Evolutionary conservation across 2,329 filamentous ascomycete species (phyloP), one percentile per base, ranked within the genome.

Genomic region (Sarocladiaceae sp.): DNA sequence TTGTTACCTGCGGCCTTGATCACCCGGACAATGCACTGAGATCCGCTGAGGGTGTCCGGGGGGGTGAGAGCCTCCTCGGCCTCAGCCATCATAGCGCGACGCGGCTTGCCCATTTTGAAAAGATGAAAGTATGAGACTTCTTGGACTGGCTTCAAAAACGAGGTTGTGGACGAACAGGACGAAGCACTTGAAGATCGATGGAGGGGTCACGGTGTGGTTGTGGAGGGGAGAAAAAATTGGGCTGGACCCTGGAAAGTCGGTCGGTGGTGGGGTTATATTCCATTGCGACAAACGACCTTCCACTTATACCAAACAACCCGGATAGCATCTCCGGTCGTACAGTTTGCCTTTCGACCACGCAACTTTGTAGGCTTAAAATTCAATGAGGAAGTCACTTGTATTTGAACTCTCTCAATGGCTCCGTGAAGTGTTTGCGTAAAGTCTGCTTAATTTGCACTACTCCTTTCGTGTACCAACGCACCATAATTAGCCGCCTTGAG

Each of bases 1-100:
- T 88, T 95, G 73, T 96, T 96, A 59, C 93, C 93, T 59, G 91
- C 87, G 39, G 87, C 87, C 67, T 89, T 88, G 63, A 88, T 72
- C 53, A 97, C 85, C 53, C 85, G 87, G 17, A 88, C 90, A 54
- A 99, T 81, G 50, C 76, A 75, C 63, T 74, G 92, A 73, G 65
- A 86, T 67, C 65, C 73, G 67, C 71, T 83, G 66, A 74, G 84
- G 76, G 68, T 63, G 44, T 74, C 71, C 2, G 83, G 82, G 11
- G 84, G 83, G 2, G 77, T 82, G 33, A 75, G 73, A 2, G 82
- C 77, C 67, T 89, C 86, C 64, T 92, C 84, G 46, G 87, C 88
- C 15, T 89, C 89, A 18, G 89, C 89, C 53, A 87, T 81, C 52
- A 94, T 74, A 60, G 84, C 86, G 59, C 90, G 85, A 72, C 91